Conservation (phyloP, 768 basidiomycete genomes). For the Boletus subparvulus region DNA sequence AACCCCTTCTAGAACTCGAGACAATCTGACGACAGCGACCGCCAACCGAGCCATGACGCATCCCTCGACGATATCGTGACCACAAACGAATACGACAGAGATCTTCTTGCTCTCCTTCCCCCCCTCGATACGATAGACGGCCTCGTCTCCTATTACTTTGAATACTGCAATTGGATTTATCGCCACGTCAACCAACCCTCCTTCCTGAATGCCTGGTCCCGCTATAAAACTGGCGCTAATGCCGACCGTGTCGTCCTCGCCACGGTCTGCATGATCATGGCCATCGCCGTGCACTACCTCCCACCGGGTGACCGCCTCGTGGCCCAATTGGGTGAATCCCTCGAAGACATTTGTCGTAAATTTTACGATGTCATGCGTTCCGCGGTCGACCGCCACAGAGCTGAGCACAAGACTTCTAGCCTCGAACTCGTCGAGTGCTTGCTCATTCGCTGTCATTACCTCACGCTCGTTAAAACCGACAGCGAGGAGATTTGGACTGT, state of each 20-base stretch:
- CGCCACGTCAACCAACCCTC: constrained; percentile 67
- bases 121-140: constrained; percentile 66
- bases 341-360: constrained; percentile 60
- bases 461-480: constrained; percentile 70
- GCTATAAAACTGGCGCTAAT: constrained; percentile 65
- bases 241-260: constrained; percentile 70
- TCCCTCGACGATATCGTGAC: constrained; percentile 39
- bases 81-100: constrained; percentile 64
- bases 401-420: constrained; percentile 58
- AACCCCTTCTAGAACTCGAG: constrained; percentile 39
- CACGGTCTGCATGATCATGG: constrained; percentile 73
- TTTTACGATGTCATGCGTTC: constrained; percentile 70
- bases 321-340: constrained; percentile 47
- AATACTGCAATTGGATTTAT: constrained; percentile 87
- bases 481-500: constrained; percentile 81
- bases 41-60: constrained; percentile 52
- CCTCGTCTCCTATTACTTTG: constrained; percentile 75
- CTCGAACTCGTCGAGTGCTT: constrained; percentile 77
- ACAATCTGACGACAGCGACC: constrained; percentile 51
- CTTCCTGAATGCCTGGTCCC: constrained; percentile 66
- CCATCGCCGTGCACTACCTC: constrained; percentile 70
- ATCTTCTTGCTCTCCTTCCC: constrained; percentile 67
- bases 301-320: constrained; percentile 64
- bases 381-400: constrained; percentile 60
- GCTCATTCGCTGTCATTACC: constrained; percentile 68